Percentiles rank a stretch among this genome's conserved stretches.
Conservation (phyloP, 2,329 filamentous ascomycete species). For the Claviceps pazoutovae region DNA sequence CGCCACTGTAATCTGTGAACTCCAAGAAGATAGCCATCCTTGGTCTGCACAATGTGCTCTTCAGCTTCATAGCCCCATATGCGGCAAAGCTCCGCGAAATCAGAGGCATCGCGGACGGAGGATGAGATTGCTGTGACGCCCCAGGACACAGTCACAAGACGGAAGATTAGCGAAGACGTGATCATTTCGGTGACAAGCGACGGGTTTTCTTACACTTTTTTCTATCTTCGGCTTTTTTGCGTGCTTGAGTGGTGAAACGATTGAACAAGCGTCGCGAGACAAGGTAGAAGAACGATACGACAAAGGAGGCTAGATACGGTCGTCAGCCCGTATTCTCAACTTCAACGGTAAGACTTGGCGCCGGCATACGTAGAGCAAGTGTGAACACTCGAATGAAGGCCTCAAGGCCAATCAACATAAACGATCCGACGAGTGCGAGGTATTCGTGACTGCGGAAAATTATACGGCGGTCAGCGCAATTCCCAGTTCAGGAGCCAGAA, state of each 20-base stretch:
- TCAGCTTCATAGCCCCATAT: slow-evolving; percentile 87
- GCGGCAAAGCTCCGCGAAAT: slow-evolving; percentile 88
- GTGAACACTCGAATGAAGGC: slow-evolving; percentile 74
- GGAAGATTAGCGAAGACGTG: slow-evolving; percentile 34
- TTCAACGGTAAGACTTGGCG: slow-evolving; percentile 5
- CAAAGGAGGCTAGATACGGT: slow-evolving; percentile 48
- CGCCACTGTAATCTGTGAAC: slow-evolving; percentile 76
- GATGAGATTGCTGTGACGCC: slow-evolving; percentile 43
- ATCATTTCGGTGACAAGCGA: slow-evolving; percentile 9
- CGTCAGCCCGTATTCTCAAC: slow-evolving; percentile 11
- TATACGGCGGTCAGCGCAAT: background rate
- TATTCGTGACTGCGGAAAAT: slow-evolving; percentile 56
- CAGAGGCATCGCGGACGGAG: slow-evolving; percentile 72
- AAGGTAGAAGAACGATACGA: slow-evolving; percentile 72
- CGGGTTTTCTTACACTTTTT: slow-evolving; percentile 41
- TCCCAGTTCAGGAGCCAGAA: background rate
- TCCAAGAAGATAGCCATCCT: slow-evolving; percentile 84
- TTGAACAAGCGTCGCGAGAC: slow-evolving; percentile 76
- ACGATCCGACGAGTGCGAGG: slow-evolving; percentile 69
- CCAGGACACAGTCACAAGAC: slow-evolving; percentile 14
- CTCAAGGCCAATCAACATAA: slow-evolving; percentile 71
- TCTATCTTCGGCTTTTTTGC: slow-evolving; percentile 51
- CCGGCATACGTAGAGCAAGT: slow-evolving; percentile 61
- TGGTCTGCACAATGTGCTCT: slow-evolving; percentile 90
- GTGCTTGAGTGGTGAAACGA: slow-evolving; percentile 54